These are phyloP conservation scores for Penicillium sp. DNA, from an alignment of 2,329 filamentous ascomycete species.

Conservation along the genomic window DNA sequence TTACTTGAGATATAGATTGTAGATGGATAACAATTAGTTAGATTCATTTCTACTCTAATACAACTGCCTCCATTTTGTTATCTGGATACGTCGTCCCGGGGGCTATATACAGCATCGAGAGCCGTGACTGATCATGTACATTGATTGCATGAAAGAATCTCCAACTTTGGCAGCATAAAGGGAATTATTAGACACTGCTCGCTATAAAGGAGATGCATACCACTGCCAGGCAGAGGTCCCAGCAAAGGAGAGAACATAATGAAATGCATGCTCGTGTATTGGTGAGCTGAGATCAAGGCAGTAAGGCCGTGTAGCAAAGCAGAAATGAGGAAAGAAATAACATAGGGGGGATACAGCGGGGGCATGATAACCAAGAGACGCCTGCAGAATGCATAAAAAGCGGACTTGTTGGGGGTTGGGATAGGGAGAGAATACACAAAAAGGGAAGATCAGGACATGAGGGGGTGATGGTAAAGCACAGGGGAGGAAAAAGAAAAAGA, in stretches of 20 bases:
- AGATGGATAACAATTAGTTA: neutral
- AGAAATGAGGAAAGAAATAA: conserved; percentile 19
- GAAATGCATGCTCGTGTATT: conserved; percentile 7
- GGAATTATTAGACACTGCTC: conserved; percentile 18
- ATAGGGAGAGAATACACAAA: conserved; percentile 16
- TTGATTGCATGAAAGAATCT: conserved; percentile 28
- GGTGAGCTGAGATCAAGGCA: conserved; percentile 5
- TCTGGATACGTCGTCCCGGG: conserved; percentile 23
- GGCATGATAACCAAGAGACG: conserved; percentile 31
- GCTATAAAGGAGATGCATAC: neutral
- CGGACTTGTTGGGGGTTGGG: conserved; percentile 13
- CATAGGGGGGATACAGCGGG: conserved; percentile 19
- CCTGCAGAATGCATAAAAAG: conserved; percentile 40
- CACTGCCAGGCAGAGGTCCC: neutral
- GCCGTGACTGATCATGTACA: conserved; percentile 32
- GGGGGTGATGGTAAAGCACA: conserved; percentile 22
- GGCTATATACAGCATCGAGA: conserved; percentile 33
- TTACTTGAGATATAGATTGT: no score
- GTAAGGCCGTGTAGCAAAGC: conserved; percentile 15
- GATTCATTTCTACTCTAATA: conserved; percentile 3
- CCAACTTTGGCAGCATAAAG: conserved; percentile 11
- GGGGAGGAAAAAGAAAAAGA: conserved; percentile 20
- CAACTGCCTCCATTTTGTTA: conserved; percentile 19
- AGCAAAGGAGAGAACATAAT: conserved; percentile 1
- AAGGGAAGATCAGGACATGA: conserved; percentile 23